phyloP scores from a whole-genome alignment of 2,329 filamentous ascomycete species.

The Scedosporium dehoogii region DNA sequence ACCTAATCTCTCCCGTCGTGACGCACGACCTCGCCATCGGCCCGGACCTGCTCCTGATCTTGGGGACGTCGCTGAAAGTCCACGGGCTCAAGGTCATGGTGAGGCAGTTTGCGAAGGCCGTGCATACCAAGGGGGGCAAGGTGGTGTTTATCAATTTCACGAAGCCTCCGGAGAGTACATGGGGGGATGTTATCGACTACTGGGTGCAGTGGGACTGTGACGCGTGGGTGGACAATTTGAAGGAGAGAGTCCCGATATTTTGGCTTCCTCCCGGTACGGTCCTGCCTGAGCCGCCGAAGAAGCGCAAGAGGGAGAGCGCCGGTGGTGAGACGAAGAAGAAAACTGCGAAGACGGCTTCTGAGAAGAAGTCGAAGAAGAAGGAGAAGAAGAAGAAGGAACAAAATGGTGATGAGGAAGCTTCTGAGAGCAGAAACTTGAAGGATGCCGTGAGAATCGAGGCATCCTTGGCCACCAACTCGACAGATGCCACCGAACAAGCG shows the following conservation, averaged over 20 bases:
- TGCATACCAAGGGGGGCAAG: conserved; percentile 57
- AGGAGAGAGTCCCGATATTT: conserved; percentile 45
- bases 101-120: conserved; percentile 60
- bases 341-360: conserved; percentile 6
- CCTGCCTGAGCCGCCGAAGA: conserved; percentile 31
- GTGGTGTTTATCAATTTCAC: conserved; percentile 67
- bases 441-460: not conserved
- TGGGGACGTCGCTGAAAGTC: conserved; percentile 62
- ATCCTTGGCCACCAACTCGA: not conserved
- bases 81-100: conserved; percentile 64
- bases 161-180: conserved; percentile 60
- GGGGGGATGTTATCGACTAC: conserved; percentile 64
- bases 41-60: conserved; percentile 58
- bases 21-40: conserved; percentile 55
- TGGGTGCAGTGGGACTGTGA: conserved; percentile 70
- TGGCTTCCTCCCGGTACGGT: conserved; percentile 42
- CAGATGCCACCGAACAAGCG: too few relatives aligned
- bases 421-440: not conserved
- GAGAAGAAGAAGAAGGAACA: conserved; percentile 17
- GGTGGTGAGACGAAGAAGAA: conserved; percentile 8
- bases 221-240: conserved; percentile 58
- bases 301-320: conserved; percentile 23
- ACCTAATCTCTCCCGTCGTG: conserved; percentile 58
- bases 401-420: conserved; percentile 12
- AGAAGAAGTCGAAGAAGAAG: conserved; percentile 15